Base-by-base conservation (phyloP, 305 asterid species). In the Lippia alba region DNA sequence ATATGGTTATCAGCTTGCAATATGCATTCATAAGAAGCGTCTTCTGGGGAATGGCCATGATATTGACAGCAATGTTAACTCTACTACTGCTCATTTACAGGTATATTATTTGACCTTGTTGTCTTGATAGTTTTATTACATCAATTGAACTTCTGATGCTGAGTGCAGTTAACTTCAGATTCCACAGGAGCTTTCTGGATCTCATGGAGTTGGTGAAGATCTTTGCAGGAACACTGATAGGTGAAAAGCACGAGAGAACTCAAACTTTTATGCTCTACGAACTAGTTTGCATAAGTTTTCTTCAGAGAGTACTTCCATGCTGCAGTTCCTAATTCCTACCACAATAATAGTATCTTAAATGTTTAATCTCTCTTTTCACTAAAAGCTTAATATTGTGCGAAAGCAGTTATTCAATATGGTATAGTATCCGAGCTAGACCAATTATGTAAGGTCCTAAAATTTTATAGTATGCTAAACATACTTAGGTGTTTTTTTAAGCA, bases 21-120 rank as follows among this genome's bases (percentile, higher is more conserved):
- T 90, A 78, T 92, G 97, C 89, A 92, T 90, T 50, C 73, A 79
- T 65, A 84, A 85, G 80, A 86, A 81, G 82, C 74, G 73, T 63
- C 86, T 46, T 70, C 85, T 79, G 60, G 79, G 76, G 59, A 67
- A 76, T 77, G 85, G 70, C 64, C 83, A 78, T 67, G 63, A 74
- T 69, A 77, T 64, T 65, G 83, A 59, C 61, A 76, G 71, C 67
- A 76, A 61, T 59, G 82, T 78, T 77, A 59, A 33, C 70, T 64
- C 72, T 56, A 70, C 69, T 77, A 72, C 78, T 67, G 65, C 74
- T 65, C 58, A 60, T 75, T 81, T 79, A 44, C 69, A 76, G 87
- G 86, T 84, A 72, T 58, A 61, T 77, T 36, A 57, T 67, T 59
- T 41, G 8, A 69, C 46, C 30, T 24, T 66, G 61, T 75, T 73